Evolutionary conservation across 192 early-diverging fungal species (phyloP).

Genomic region (Coemansia sp.): DNA sequence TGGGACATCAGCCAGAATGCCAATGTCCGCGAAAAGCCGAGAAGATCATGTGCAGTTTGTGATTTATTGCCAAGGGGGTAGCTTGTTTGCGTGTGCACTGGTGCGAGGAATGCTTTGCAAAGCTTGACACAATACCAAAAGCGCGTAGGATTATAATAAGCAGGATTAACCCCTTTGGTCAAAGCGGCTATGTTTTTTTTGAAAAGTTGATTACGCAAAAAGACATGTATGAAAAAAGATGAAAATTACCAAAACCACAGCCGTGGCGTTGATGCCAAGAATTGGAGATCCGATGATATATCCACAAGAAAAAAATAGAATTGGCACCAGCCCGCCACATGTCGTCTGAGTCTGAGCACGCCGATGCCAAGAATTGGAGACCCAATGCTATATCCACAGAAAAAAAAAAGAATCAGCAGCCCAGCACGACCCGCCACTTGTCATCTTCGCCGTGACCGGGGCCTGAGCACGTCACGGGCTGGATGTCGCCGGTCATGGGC

Average conservation of each 20-base stretch:
- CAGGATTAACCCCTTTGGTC: too few species aligned
- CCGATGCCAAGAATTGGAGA: not conserved
- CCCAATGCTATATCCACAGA: not conserved
- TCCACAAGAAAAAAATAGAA: slow-evolving; percentile 1
- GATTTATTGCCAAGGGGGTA: not conserved
- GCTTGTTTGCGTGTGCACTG: too few species aligned
- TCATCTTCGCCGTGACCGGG: slow-evolving; percentile 57
- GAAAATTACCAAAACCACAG: too few species aligned
- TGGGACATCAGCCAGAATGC: not conserved
- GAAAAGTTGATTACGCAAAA: too few species aligned
- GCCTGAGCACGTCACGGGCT: slow-evolving; percentile 55
- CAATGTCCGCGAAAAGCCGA: not conserved
- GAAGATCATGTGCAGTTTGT: not conserved
- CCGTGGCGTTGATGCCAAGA: not conserved
- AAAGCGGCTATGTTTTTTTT: too few species aligned
- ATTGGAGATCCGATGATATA: not conserved
- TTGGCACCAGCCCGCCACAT: slow-evolving; percentile 42
- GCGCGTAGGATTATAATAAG: too few species aligned
- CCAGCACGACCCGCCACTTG: slow-evolving; percentile 49
- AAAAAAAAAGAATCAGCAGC: slow-evolving; percentile 3
- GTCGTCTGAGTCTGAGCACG: too few species aligned
- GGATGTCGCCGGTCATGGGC: slow-evolving; percentile 36
- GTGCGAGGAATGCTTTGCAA: too few species aligned
- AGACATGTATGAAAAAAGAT: too few species aligned
- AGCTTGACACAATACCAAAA: too few species aligned